Evolutionary conservation across 805 yeast genomes (phyloP).

Genomic region (Peterozyma toletana): DNA sequence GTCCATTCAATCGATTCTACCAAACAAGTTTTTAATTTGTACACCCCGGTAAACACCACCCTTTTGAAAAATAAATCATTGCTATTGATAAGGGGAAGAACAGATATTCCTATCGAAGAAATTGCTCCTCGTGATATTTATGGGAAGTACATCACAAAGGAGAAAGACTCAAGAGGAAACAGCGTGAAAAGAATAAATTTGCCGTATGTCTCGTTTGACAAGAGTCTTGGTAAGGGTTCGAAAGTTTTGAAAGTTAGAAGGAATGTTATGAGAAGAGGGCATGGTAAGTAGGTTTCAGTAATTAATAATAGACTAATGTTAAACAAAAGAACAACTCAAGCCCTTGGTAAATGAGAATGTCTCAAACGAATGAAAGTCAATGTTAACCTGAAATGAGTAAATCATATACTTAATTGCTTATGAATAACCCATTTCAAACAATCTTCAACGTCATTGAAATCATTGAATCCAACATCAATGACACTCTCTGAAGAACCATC

Average conservation of each 20-base stretch:
- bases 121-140: conserved; percentile 18
- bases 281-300: background rate
- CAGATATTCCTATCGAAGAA: conserved; percentile 53
- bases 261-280: conserved; percentile 31
- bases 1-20: conserved; percentile 56
- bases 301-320: background rate
- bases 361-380: too few species aligned
- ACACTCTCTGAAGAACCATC: conserved; percentile 26
- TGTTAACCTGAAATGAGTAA: too few species aligned
- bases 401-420: too few species aligned
- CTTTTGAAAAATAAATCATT: conserved; percentile 22
- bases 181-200: conserved; percentile 9
- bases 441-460: conserved; percentile 44
- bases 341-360: too few species aligned
- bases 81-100: conserved; percentile 52
- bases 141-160: conserved; percentile 4
- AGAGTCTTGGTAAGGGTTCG: conserved; percentile 32
- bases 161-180: conserved; percentile 9
- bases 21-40: conserved; percentile 39
- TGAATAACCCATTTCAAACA: conserved; percentile 41
- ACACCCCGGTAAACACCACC: conserved; percentile 35
- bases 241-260: conserved; percentile 42
- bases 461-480: conserved; percentile 40
- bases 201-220: conserved; percentile 34
- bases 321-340: too few species aligned